These are phyloP conservation scores for Zygosaccharomyces gambellarensis DNA, from an alignment of 805 yeast species.

Conservation along the genomic window DNA sequence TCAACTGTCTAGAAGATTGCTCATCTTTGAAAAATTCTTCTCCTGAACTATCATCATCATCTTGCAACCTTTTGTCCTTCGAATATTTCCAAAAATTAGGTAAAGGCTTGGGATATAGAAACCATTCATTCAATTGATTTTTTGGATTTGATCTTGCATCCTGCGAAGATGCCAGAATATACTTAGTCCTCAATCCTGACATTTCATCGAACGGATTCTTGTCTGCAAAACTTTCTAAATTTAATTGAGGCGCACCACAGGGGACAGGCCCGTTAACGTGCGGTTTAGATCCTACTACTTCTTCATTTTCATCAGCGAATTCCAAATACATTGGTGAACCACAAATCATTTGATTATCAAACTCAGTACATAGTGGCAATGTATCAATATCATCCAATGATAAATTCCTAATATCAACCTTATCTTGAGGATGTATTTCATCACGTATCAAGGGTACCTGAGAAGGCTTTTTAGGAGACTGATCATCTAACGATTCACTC, in stretches of 20 bases:
- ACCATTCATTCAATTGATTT: slow-evolving; percentile 57
- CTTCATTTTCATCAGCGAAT: slow-evolving; percentile 16
- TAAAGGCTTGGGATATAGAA: slow-evolving; percentile 74
- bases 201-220: slow-evolving; percentile 18
- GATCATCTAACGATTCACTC: slow-evolving; percentile 2
- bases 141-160: slow-evolving; percentile 68
- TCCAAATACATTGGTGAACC: slow-evolving; percentile 33
- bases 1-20: background rate
- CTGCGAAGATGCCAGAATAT: slow-evolving; percentile 61
- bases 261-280: slow-evolving; percentile 14
- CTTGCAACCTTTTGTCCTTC: slow-evolving; percentile 26
- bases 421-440: background rate
- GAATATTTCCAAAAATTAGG: slow-evolving; percentile 41
- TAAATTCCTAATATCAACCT: slow-evolving; percentile 4
- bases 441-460: background rate
- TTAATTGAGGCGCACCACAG: slow-evolving; percentile 11
- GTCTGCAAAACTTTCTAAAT: slow-evolving; percentile 12
- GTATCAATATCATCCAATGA: slow-evolving; percentile 33
- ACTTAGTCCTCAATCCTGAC: slow-evolving; percentile 58
- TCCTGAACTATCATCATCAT: slow-evolving; percentile 6
- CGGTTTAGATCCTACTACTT: slow-evolving; percentile 5
- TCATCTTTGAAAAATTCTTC: slow-evolving; percentile 4
- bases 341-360: slow-evolving; percentile 31
- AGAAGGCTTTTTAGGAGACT: background rate
- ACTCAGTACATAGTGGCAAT: slow-evolving; percentile 26